A percentile compares a stretch with the other conserved stretches of the same genome.
These are phyloP conservation scores for Nitzschia inconspicua DNA, from an alignment of 108 stramenopile genomes.

Conservation along the genomic window DNA sequence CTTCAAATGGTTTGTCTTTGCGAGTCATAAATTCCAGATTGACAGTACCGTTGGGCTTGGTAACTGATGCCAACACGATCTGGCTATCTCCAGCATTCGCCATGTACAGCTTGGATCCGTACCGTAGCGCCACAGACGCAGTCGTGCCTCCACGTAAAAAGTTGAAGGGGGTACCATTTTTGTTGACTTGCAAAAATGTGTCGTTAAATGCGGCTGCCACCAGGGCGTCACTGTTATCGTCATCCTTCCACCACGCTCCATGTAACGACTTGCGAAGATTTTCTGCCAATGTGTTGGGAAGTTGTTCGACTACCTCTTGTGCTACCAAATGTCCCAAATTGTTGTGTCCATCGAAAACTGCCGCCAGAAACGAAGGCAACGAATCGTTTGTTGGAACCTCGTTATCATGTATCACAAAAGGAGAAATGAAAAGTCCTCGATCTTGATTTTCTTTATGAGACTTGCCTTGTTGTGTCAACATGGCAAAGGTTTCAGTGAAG, in stretches of 20 bases:
- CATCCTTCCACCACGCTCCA: no score
- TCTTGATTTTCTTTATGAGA: conserved; percentile 59
- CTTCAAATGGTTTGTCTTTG: conserved; percentile 57
- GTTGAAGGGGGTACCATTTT: conserved; percentile 21
- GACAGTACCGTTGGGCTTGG: not conserved
- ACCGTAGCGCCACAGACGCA: conserved; percentile 46
- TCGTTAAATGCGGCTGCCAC: conserved; percentile 30
- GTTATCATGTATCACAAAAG: conserved; percentile 32
- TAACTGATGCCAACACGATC: conserved; percentile 40
- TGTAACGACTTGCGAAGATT: conserved; percentile 19
- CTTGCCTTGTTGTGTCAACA: conserved; percentile 21
- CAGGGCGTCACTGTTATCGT: not conserved
- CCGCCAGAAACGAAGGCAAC: conserved; percentile 43
- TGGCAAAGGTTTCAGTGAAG: not conserved
- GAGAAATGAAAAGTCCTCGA: conserved; percentile 43
- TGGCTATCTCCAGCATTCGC: conserved; percentile 72
- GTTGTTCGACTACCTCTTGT: conserved; percentile 33
- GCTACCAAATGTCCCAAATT: conserved; percentile 50
- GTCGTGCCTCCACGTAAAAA: conserved; percentile 58
- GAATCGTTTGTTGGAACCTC: not conserved
- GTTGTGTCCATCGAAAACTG: conserved; percentile 75
- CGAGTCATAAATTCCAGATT: conserved; percentile 20
- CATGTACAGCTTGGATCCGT: conserved; percentile 51
- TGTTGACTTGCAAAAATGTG: conserved; percentile 54
- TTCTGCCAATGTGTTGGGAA: conserved; percentile 41